Base-by-base conservation (phyloP, 1,284 basidiomycete genomes). In the Tilletia caries region DNA sequence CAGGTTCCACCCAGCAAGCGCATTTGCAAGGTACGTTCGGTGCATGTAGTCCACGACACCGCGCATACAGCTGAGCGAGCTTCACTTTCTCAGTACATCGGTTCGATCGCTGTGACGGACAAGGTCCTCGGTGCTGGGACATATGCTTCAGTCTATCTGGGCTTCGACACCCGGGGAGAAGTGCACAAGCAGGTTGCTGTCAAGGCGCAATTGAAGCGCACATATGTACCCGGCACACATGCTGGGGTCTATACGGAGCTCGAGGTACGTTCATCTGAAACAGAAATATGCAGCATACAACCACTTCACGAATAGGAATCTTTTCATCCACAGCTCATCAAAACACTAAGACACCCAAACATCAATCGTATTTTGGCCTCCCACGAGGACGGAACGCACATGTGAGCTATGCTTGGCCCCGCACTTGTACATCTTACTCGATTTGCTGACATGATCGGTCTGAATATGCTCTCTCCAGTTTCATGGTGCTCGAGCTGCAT, bases 291-390 rank as follows among this genome's bases (percentile, higher is more conserved):
- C 6, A 29, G 52, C 52, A 15, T 54, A 23, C 13, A 25, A 13
- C n/a, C 52, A 29, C 20, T 2, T n/a, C n/a, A n/a, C n/a, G n/a
- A n/a, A n/a, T n/a, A n/a, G n/a, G n/a, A n/a, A n/a, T n/a, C n/a
- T n/a, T n/a, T n/a, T n/a, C n/a, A n/a, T n/a, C n/a, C n/a, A n/a
- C 58, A 62, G 58, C 29, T 62, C 13, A 29, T 62, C 33, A 33
- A 34, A 29, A 62, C 20, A 15, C 27, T 62, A 4, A 29, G 58
- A 23, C 58, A 62, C 3, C 58, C 58, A 2, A 62, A 62, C n/a
- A 62, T 62, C 29, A 62, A 62, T 29, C 27, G 58, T 29, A 62
- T 62, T 18, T 23, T 33, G 27, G 58, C 12, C 15, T 62, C 13
- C 29, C 18, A 29, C 1, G n/a, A 33, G 32, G 33, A 62, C 32